Conservation (phyloP, 805 yeast species). For the Myxozyma sirexii region DNA sequence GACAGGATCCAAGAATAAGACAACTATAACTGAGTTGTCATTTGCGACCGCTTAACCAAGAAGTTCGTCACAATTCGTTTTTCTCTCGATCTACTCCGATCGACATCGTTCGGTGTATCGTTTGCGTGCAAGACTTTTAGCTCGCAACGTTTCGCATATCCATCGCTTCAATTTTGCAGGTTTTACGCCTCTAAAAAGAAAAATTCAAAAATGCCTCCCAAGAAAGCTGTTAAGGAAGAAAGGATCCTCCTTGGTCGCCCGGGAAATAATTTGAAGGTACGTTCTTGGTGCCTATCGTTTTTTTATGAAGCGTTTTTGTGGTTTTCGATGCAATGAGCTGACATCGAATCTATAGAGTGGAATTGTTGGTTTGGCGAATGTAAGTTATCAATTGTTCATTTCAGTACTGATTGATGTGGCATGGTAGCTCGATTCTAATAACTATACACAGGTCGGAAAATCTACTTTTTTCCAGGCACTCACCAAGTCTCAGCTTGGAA, state of each 20-base stretch:
- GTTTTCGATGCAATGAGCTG: neutral
- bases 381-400: conserved; percentile 5
- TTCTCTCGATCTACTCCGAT: neutral
- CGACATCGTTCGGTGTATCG: conserved; percentile 1
- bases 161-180: conserved; percentile 1
- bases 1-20: neutral
- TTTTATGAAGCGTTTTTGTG: neutral
- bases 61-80: neutral
- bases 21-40: neutral
- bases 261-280: conserved; percentile 64
- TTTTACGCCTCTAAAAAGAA: conserved; percentile 24
- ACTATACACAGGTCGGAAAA: conserved; percentile 67
- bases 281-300: neutral
- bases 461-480: conserved; percentile 97
- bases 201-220: conserved; percentile 65
- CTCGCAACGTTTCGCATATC: neutral
- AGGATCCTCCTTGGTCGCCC: conserved; percentile 83
- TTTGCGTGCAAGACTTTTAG: conserved; percentile 2
- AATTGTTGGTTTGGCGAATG: conserved; percentile 88
- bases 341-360: conserved; percentile 52
- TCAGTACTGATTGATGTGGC: neutral
- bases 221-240: conserved; percentile 68
- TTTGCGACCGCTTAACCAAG: neutral
- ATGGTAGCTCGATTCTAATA: neutral
- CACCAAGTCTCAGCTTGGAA: conserved; percentile 88